Evolutionary conservation across 2,329 filamentous ascomycete genomes (phyloP).

Genomic region (Epichloe elymi): DNA sequence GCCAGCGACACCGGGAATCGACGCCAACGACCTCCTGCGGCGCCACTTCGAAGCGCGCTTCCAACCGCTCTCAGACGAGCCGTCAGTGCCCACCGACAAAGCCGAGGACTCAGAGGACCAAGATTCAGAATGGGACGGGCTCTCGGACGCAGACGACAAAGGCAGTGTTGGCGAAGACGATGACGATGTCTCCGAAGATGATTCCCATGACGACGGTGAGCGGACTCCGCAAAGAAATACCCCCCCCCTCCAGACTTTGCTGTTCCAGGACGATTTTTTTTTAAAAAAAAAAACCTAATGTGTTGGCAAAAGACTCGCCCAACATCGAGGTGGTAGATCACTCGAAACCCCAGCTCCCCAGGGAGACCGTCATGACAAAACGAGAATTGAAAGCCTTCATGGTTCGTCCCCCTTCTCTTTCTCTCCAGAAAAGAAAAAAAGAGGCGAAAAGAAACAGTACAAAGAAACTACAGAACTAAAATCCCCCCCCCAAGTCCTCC

Average conservation of each 20-base stretch:
- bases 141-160: conserved; percentile 16
- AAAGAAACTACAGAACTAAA: background rate
- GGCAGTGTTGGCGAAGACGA: conserved; percentile 22
- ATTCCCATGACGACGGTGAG: conserved; percentile 12
- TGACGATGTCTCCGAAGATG: conserved; percentile 25
- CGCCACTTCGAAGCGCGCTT: conserved; percentile 84
- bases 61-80: conserved; percentile 46
- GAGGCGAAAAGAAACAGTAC: background rate
- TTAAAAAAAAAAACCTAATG: too few relatives aligned
- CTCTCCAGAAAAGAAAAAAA: background rate
- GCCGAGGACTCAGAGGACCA: conserved; percentile 8
- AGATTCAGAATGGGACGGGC: conserved; percentile 5
- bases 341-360: conserved; percentile 26
- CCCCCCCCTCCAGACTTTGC: too few relatives aligned
- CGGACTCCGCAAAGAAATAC: background rate
- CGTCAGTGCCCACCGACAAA: conserved; percentile 3
- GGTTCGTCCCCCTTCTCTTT: conserved; percentile 25
- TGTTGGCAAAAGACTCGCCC: conserved; percentile 1
- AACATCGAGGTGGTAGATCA: conserved; percentile 50
- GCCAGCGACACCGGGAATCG: conserved; percentile 26
- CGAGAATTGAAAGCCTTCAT: conserved; percentile 69
- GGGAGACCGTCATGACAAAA: conserved; percentile 40
- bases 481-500: conserved; percentile 29
- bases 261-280: too few relatives aligned
- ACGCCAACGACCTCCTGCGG: conserved; percentile 63